Evolutionary conservation across 2,329 filamentous ascomycete species (phyloP).

Genomic region (Volutella citrinella): DNA sequence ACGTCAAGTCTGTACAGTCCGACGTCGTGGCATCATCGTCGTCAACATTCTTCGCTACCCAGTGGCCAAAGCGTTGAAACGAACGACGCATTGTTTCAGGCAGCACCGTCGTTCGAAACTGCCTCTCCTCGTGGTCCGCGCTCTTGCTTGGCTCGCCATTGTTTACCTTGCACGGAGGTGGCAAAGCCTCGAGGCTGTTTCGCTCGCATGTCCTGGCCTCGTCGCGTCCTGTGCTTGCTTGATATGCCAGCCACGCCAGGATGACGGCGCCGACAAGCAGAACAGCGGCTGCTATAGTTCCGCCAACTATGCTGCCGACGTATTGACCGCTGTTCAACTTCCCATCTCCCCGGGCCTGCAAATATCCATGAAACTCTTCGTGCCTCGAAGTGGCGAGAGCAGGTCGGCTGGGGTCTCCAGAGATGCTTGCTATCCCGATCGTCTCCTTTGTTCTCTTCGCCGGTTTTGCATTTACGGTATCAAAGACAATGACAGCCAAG

Average conservation of each 20-base stretch:
- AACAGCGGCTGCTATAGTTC: slow-evolving; percentile 15
- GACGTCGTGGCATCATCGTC: slow-evolving; percentile 10
- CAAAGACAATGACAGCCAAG: too few species aligned
- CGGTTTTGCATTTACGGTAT: too few species aligned
- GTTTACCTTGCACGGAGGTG: too few species aligned
- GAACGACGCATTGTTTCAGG: slow-evolving; percentile 1
- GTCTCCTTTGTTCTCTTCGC: too few species aligned
- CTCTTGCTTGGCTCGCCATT: not conserved
- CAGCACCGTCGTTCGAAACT: not conserved
- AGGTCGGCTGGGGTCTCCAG: too few species aligned
- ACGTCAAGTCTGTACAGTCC: slow-evolving; percentile 15
- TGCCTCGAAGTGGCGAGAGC: slow-evolving; percentile 1
- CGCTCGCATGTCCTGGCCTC: too few species aligned
- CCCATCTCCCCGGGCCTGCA: slow-evolving; percentile 2
- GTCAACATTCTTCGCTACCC: too few species aligned
- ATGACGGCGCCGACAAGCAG: slow-evolving; percentile 16
- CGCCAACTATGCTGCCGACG: slow-evolving; percentile 17
- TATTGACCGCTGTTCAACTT: slow-evolving; percentile 1
- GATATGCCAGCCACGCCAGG: slow-evolving; percentile 15
- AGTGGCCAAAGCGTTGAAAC: slow-evolving; percentile 14
- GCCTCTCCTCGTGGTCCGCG: not conserved
- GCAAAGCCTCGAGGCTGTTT: too few species aligned
- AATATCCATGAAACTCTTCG: not conserved
- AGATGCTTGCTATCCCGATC: too few species aligned
- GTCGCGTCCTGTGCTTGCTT: too few species aligned